These are phyloP conservation scores for Cyberlindnera xylosilytica DNA, from an alignment of 805 yeast species.

Conservation along the genomic window DNA sequence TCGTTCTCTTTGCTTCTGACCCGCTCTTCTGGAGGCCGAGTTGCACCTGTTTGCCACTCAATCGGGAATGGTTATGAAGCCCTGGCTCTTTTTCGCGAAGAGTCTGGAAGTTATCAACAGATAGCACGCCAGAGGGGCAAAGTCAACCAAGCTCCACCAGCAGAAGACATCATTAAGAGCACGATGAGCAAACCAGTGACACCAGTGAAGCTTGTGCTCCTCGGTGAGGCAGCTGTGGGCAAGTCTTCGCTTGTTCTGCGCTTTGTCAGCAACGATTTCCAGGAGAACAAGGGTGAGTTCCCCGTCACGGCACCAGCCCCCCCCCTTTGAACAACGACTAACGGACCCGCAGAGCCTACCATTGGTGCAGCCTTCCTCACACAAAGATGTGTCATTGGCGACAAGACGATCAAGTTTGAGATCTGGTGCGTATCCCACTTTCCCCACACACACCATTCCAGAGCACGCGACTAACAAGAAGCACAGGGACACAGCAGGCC, in stretches of 20 bases:
- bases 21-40: too few species aligned
- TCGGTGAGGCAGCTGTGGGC: conserved; percentile 98
- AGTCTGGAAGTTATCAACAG: too few species aligned
- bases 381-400: conserved; percentile 86
- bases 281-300: conserved; percentile 70
- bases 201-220: conserved; percentile 81
- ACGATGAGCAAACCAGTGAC: conserved; percentile 42
- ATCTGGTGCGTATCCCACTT: conserved; percentile 51
- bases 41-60: too few species aligned
- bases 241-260: conserved; percentile 89
- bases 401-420: conserved; percentile 84
- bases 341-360: conserved; percentile 64
- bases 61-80: too few species aligned
- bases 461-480: conserved; percentile 2
- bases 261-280: conserved; percentile 92
- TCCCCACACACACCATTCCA: background rate
- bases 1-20: too few species aligned
- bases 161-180: background rate
- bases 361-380: conserved; percentile 98
- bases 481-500: conserved; percentile 87
- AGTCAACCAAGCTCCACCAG: background rate
- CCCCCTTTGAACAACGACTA: conserved; percentile 4
- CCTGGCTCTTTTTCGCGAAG: too few species aligned
- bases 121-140: too few species aligned
- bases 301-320: background rate